phyloP scores from a whole-genome alignment of 139 green algal genomes.

The Micromonas commoda region DNA sequence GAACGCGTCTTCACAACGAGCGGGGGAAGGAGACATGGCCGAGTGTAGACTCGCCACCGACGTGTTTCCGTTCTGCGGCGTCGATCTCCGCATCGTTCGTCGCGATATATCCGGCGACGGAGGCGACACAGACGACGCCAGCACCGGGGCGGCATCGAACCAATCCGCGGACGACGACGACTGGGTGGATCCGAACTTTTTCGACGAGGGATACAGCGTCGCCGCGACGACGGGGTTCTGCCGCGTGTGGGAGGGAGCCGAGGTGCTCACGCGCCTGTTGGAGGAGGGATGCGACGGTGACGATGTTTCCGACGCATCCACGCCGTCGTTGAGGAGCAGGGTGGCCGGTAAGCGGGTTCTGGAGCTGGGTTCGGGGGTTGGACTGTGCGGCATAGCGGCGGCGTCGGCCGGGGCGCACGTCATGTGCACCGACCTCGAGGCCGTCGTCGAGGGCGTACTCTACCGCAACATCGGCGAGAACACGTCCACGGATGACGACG shows the following conservation, averaged over 20 bases:
- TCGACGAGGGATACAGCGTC: constrained; percentile 23
- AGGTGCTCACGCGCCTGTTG: neutral
- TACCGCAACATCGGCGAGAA: neutral
- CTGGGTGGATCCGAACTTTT: constrained; percentile 22
- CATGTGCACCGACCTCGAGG: neutral
- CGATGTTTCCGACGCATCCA: too few species aligned
- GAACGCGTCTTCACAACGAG: too few species aligned
- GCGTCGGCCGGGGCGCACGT: constrained; percentile 10
- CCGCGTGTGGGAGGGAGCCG: constrained; percentile 21
- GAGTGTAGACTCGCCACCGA: neutral
- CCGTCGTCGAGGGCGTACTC: constrained; percentile 6
- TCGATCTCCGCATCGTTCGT: neutral
- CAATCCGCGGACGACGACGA: constrained; percentile 4
- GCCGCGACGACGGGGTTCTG: constrained; percentile 20
- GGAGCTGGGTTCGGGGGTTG: constrained; percentile 11
- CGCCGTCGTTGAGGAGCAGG: neutral
- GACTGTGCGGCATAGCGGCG: constrained; percentile 8
- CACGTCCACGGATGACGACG: neutral
- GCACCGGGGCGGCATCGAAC: too few species aligned
- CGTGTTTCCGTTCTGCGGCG: neutral
- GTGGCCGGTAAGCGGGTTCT: neutral
- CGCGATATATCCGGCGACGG: neutral
- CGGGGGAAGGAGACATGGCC: neutral
- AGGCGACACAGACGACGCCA: neutral
- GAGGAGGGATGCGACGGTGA: too few species aligned